Evolutionary conservation across 192 early-diverging fungal species (phyloP), one percentile per base, ranked within the genome.

Genomic region (Gryganskiella cystojenkinii): DNA sequence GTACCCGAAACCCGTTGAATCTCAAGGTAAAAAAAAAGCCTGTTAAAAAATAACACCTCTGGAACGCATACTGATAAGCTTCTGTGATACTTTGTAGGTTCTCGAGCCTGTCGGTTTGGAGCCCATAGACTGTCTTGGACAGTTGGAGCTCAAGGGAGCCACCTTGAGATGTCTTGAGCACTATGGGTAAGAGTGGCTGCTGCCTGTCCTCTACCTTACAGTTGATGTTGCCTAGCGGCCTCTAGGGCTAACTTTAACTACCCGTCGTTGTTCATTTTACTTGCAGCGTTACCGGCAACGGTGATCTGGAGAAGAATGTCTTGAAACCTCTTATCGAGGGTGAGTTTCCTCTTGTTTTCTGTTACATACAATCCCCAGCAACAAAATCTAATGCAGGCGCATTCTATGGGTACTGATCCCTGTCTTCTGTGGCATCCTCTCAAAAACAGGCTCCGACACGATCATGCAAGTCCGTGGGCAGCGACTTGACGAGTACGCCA

Each of bases 391-490:
- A 5, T 9, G 13, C 37, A 9, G 37, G 5, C n/a, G 15, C 13
- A 40, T 27, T 35, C 46, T 4, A 25, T 31, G 22, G 45, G 24
- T 1, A 13, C 25, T 6, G 5, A 15, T 3, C 4, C 22, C 42
- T 43, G 31, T 58, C 25, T 15, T 28, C 8, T 1, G 17, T 2
- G 20, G 22, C 33, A 11, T 24, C 25, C 15, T 22, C 22, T 20
- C 9, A 3, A 19, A 9, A 27, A 42, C 37, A 78, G 74, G 74
- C 51, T 34, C 59, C 5, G 74, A 78, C 28, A 22, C 27, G 17
- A 20, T 69, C 13, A 27, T 78, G 8, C 74, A 78, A 34, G 27
- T 78, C 10, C 43, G 74, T 47, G 66, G 67, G 0, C 50, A 55
- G 17, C 58, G 30, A 31, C 56, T 78, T 0, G 46, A 51, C 13